These are phyloP conservation scores for Acanthochlamys bracteata DNA, from an alignment of 106 monocot species.

Conservation along the genomic window DNA sequence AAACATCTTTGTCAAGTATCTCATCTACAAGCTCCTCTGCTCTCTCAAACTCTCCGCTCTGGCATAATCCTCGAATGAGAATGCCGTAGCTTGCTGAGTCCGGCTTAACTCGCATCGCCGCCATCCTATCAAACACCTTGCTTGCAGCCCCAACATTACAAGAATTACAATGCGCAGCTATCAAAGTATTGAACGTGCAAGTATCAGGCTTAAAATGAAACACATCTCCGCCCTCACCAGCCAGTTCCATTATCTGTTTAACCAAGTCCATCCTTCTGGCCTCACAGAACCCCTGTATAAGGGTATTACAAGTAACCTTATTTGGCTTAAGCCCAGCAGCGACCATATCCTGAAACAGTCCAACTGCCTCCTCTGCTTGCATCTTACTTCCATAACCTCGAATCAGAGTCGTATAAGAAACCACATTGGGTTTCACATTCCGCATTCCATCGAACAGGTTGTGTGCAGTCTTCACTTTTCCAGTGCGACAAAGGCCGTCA, in stretches of 20 bases:
- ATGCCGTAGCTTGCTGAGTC: slow-evolving; percentile 84
- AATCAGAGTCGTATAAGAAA: slow-evolving; percentile 79
- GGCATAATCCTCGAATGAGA: slow-evolving; percentile 52
- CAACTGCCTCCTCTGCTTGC: slow-evolving; percentile 39
- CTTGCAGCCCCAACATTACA: slow-evolving; percentile 49
- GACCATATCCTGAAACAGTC: slow-evolving; percentile 48
- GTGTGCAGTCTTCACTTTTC: slow-evolving; percentile 41
- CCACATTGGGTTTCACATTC: slow-evolving; percentile 38
- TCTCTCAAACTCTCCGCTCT: slow-evolving; percentile 24
- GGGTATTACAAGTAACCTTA: slow-evolving; percentile 67
- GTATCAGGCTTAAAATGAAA: slow-evolving; percentile 53
- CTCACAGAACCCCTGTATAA: slow-evolving; percentile 76
- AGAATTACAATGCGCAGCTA: slow-evolving; percentile 35
- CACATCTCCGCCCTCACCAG: not conserved
- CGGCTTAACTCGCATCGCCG: slow-evolving; percentile 38
- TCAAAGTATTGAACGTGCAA: slow-evolving; percentile 88
- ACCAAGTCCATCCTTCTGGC: slow-evolving; percentile 55
- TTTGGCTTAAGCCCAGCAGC: slow-evolving; percentile 42
- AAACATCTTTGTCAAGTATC: slow-evolving; percentile 51
- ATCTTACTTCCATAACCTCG: slow-evolving; percentile 41
- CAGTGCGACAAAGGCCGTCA: slow-evolving; percentile 60
- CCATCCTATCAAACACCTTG: slow-evolving; percentile 61
- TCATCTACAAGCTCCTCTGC: slow-evolving; percentile 75
- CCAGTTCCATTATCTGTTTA: slow-evolving; percentile 41
- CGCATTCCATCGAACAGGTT: slow-evolving; percentile 65